Evolutionary conservation across 164 flowering plant genomes (phyloP), one percentile per base, ranked within the genome.

Genomic region (Aristolochia contorta): DNA sequence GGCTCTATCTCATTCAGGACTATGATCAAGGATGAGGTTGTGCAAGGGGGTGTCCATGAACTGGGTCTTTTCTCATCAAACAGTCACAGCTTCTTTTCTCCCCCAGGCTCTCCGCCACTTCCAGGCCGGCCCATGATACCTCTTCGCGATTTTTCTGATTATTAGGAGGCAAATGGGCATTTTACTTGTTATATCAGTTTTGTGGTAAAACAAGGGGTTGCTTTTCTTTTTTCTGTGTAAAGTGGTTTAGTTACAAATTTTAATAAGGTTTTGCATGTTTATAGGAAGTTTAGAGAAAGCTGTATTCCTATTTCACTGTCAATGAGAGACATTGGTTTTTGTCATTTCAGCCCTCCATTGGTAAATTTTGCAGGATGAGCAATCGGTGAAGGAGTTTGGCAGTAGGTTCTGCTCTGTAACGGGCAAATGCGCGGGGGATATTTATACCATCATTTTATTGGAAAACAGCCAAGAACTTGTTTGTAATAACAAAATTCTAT

Each of bases 1-100:
- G 97, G 94, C 55, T 90, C 97, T 0, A 84, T 90, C 61, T 90
- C 95, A 68, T 87, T 90, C 62, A 75, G 97, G 20, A 72, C 84
- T 14, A 72, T 69, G 77, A 74, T 72, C 52, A 85, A 65, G 60
- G 90, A 78, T 46, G 88, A 75, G 24, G 53, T 71, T 15, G 65
- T 78, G 16, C 45, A 79, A 1, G 78, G 64, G 33, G 66, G 57
- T 25, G 63, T 53, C 49, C 79, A 72, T 63, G 80, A 74, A 62
- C 70, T 65, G 46, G 65, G 45, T 30, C 71, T 70, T 61, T 72
- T 74, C 45, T 67, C 75, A 58, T 67, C 74, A 41, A 65, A 53
- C 41, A 21, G 53, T 4, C 55, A 32, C 22, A 22, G 53, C 56
- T 58, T 71, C 47, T 45, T 57, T 50, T 74, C 78, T 9, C 63